Conservation (phyloP, 768 basidiomycete species). For the Hericium rajendrae region DNA sequence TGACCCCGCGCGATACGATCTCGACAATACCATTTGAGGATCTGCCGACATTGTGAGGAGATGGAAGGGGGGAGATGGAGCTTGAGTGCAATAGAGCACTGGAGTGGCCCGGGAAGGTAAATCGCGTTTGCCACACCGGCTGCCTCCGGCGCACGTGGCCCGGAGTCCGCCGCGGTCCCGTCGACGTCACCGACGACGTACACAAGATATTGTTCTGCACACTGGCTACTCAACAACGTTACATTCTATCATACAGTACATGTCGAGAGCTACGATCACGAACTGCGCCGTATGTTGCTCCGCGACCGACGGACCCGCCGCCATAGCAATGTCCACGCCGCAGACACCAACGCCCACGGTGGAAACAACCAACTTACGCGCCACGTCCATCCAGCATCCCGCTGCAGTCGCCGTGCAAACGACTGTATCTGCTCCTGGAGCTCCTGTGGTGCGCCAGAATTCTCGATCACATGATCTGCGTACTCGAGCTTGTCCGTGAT, state of each 20-base stretch:
- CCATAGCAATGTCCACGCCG: constrained; percentile 29
- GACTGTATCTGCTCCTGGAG: constrained; percentile 46
- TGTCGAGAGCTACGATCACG: neutral
- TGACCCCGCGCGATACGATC: constrained; percentile 30
- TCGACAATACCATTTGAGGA: constrained; percentile 42
- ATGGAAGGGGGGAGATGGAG: neutral
- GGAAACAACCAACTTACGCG: constrained; percentile 53
- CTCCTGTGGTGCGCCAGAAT: constrained; percentile 68
- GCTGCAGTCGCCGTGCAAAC: constrained; percentile 31
- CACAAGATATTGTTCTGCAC: too few relatives aligned
- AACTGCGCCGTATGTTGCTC: neutral
- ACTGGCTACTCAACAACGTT: too few relatives aligned
- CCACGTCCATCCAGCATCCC: constrained; percentile 48
- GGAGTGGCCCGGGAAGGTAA: neutral
- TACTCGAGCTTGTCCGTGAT: constrained; percentile 73
- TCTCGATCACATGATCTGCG: constrained; percentile 83
- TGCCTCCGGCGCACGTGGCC: neutral
- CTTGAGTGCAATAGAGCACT: neutral
- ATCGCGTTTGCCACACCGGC: neutral
- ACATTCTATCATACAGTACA: too few relatives aligned
- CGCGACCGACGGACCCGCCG: constrained; percentile 18
- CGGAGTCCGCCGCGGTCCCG: neutral
- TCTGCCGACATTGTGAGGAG: constrained; percentile 33
- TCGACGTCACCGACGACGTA: neutral
- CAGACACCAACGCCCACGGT: constrained; percentile 41